Percentiles rank a stretch among this genome's conserved stretches.
phyloP scores from a whole-genome alignment of 2,329 filamentous ascomycete genomes.

The Aureobasidium mangrovei region DNA sequence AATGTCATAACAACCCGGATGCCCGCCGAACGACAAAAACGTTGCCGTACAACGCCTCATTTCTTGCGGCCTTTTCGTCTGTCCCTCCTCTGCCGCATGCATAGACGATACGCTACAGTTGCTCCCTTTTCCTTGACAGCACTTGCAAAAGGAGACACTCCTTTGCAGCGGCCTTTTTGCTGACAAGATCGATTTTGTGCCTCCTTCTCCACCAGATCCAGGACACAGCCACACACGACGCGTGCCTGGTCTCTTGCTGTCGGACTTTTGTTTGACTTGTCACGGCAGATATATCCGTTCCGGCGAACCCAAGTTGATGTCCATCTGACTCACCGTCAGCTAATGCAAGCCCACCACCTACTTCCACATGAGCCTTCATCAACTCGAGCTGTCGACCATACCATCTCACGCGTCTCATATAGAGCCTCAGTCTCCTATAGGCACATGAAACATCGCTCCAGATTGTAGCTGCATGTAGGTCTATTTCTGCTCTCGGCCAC shows the following conservation, averaged over 20 bases:
- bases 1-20: slow-evolving; percentile 10
- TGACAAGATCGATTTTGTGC: not conserved
- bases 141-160: slow-evolving; percentile 6
- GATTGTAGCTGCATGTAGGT: not conserved
- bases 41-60: slow-evolving; percentile 12
- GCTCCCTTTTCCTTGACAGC: not conserved
- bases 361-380: not conserved
- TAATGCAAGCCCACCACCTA: not conserved
- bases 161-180: not conserved
- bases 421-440: not conserved
- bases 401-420: not conserved
- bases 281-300: not conserved
- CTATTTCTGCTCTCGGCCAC: too few relatives aligned
- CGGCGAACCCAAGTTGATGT: not conserved
- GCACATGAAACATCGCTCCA: slow-evolving; percentile 3
- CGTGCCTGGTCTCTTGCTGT: not conserved
- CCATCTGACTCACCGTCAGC: not conserved
- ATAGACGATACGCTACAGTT: slow-evolving; percentile 7
- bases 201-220: slow-evolving; percentile 2
- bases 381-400: not conserved
- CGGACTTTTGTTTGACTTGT: slow-evolving; percentile 13
- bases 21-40: slow-evolving; percentile 5
- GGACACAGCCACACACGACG: slow-evolving; percentile 8
- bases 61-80: slow-evolving; percentile 4
- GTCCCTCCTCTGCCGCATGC: slow-evolving; percentile 3